Conservation (phyloP, 2,329 filamentous ascomycete species). For the Septoria petroselini region DNA sequence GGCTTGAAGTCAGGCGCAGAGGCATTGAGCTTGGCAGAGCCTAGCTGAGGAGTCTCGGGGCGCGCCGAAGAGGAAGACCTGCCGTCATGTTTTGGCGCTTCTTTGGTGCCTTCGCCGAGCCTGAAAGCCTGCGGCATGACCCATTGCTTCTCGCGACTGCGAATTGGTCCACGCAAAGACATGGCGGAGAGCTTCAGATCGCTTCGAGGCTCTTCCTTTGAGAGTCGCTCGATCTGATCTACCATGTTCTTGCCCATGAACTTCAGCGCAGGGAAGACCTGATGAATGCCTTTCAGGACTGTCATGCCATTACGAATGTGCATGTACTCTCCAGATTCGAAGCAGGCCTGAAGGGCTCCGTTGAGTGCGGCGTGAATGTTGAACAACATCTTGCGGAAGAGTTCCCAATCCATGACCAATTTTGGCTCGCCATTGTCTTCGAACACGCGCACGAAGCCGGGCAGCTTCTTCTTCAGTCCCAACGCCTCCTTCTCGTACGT, state of each 20-base stretch:
- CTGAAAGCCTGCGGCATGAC: constrained; percentile 71
- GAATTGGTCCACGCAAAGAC: constrained; percentile 67
- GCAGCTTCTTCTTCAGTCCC: constrained; percentile 61
- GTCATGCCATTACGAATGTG: constrained; percentile 95
- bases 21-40: constrained; percentile 48
- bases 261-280: constrained; percentile 83
- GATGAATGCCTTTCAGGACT: constrained; percentile 74
- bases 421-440: constrained; percentile 60
- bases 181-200: constrained; percentile 72
- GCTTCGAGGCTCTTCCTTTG: constrained; percentile 60
- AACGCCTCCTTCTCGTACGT: constrained; percentile 81
- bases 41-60: constrained; percentile 45
- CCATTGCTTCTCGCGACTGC: constrained; percentile 65
- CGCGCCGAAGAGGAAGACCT: constrained; percentile 34
- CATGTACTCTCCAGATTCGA: constrained; percentile 88
- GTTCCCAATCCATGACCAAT: constrained; percentile 74
- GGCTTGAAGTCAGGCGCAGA: constrained; percentile 66
- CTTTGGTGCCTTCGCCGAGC: constrained; percentile 32
- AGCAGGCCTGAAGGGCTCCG: constrained; percentile 73
- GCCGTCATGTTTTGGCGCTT: constrained; percentile 28
- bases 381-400: constrained; percentile 80
- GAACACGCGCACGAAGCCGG: constrained; percentile 76
- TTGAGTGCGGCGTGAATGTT: constrained; percentile 87
- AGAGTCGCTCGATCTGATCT: constrained; percentile 62
- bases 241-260: constrained; percentile 74